These are phyloP conservation scores for Fraxinus baroniana DNA, from an alignment of 305 asterid species.

Conservation along the genomic window DNA sequence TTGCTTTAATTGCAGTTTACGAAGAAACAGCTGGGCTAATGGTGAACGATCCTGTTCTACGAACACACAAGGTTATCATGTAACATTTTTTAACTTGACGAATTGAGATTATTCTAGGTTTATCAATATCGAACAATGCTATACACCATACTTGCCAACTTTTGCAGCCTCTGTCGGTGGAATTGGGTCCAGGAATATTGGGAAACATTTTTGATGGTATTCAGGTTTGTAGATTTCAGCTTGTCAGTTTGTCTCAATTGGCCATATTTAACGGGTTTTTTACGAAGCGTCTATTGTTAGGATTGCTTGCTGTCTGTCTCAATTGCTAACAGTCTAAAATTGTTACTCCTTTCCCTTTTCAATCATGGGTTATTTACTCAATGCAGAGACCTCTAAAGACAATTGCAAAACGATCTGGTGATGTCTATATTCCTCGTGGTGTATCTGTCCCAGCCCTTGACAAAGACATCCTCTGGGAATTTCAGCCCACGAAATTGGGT, in stretches of 20 bases:
- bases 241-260: background rate
- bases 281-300: background rate
- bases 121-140: background rate
- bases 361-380: background rate
- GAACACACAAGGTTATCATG: constrained; percentile 77
- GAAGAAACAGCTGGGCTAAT: constrained; percentile 97
- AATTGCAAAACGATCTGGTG: constrained; percentile 88
- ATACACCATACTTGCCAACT: background rate
- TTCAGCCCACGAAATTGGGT: constrained; percentile 90
- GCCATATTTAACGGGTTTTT: background rate
- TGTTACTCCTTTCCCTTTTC: background rate
- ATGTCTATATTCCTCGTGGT: constrained; percentile 98
- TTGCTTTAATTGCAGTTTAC: constrained; percentile 58
- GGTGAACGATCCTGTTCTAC: constrained; percentile 94
- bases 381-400: constrained; percentile 35
- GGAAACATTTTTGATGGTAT: constrained; percentile 85
- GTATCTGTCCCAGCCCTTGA: constrained; percentile 97
- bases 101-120: constrained; percentile 4
- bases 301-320: background rate
- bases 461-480: constrained; percentile 93
- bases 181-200: constrained; percentile 81
- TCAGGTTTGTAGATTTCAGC: constrained; percentile 44
- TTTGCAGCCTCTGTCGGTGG: constrained; percentile 76
- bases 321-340: background rate
- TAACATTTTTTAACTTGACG: constrained; percentile 8